Conservation (phyloP, 768 basidiomycete species). For the Rubroboletus pulcherrimus region DNA sequence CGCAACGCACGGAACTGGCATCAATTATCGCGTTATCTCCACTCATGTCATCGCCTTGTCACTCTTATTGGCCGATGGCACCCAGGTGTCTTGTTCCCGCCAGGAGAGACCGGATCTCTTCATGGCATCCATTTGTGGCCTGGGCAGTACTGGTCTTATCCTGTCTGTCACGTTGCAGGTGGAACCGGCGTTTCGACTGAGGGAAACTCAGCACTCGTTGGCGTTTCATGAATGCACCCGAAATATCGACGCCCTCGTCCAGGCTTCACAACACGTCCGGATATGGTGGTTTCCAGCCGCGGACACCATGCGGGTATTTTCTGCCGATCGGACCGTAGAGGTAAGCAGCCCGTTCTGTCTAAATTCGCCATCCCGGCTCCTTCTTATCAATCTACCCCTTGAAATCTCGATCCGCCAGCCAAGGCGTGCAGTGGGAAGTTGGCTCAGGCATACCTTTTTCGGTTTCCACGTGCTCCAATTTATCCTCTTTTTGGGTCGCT, state of each 20-base stretch:
- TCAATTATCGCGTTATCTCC: slow-evolving; percentile 75
- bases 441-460: slow-evolving; percentile 69
- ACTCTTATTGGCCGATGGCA: slow-evolving; percentile 74
- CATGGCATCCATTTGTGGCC: slow-evolving; percentile 82
- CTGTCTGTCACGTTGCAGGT: slow-evolving; percentile 73
- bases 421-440: slow-evolving; percentile 47
- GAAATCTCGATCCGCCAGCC: slow-evolving; percentile 36
- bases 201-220: slow-evolving; percentile 61
- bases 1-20: slow-evolving; percentile 91
- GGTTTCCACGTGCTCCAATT: slow-evolving; percentile 82
- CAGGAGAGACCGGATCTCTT: slow-evolving; percentile 71
- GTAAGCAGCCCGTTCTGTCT: slow-evolving; percentile 43
- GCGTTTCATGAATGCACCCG: slow-evolving; percentile 60
- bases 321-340: slow-evolving; percentile 72
- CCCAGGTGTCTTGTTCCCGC: slow-evolving; percentile 63
- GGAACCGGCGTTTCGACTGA: slow-evolving; percentile 77
- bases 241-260: slow-evolving; percentile 51
- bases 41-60: slow-evolving; percentile 73
- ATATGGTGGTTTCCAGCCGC: slow-evolving; percentile 94
- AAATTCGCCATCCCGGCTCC: not conserved
- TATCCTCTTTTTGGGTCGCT: slow-evolving; percentile 74
- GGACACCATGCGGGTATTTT: slow-evolving; percentile 65
- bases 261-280: slow-evolving; percentile 81
- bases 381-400: slow-evolving; percentile 1
- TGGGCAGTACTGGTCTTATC: slow-evolving; percentile 89